These are phyloP conservation scores for Erodium trifolium DNA, from an alignment of 441 rosid species.

Conservation along the genomic window DNA sequence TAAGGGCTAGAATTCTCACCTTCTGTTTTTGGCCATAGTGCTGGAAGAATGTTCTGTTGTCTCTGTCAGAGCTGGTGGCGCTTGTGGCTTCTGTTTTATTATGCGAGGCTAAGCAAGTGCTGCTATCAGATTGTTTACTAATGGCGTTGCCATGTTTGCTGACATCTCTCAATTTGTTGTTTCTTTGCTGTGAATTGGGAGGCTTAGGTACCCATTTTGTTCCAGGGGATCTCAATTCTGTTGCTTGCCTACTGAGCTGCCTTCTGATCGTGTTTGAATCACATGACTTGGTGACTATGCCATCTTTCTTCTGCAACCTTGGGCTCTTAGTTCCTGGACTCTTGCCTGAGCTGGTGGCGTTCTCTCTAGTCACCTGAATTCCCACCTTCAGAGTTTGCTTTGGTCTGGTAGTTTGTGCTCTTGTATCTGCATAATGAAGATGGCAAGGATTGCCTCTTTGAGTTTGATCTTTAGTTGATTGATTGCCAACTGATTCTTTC, in stretches of 20 bases:
- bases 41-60: constrained; percentile 22
- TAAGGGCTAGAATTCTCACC: constrained; percentile 28
- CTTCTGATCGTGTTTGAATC: constrained; percentile 37
- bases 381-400: constrained; percentile 31
- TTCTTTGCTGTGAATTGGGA: constrained; percentile 31
- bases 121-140: constrained; percentile 50
- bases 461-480: constrained; percentile 30
- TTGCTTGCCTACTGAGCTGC: constrained; percentile 38
- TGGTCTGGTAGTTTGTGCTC: constrained; percentile 21
- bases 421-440: constrained; percentile 31
- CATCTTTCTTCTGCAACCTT: constrained; percentile 46
- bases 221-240: constrained; percentile 39
- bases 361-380: constrained; percentile 25
- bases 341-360: constrained; percentile 25
- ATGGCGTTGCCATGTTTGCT: constrained; percentile 34
- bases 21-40: constrained; percentile 32
- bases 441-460: constrained; percentile 33
- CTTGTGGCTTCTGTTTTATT: constrained; percentile 45
- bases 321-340: constrained; percentile 36
- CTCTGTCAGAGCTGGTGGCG: constrained; percentile 38
- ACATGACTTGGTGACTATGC: constrained; percentile 23
- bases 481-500: constrained; percentile 32
- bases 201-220: constrained; percentile 32
- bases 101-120: constrained; percentile 40
- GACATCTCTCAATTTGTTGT: constrained; percentile 46